A percentile compares a stretch with the other conserved stretches of the same genome.
Conservation (phyloP, 176 grass and related monocot species). For the Zizania latifolia region DNA sequence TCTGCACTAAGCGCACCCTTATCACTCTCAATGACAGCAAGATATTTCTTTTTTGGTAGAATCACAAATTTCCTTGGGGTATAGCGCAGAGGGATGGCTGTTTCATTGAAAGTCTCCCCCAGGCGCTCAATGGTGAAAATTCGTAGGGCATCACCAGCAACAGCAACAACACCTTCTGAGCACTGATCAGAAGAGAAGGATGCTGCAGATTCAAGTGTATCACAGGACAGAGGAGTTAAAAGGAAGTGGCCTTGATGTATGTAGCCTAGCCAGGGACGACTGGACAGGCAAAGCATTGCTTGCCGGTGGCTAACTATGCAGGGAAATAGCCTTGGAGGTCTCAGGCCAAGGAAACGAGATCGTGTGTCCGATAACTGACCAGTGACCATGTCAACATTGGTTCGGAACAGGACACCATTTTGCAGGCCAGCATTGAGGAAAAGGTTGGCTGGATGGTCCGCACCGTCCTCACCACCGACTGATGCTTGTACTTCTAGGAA, state of each 20-base stretch:
- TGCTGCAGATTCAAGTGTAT: slow-evolving; percentile 91
- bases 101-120: slow-evolving; percentile 97
- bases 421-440: slow-evolving; percentile 98
- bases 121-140: slow-evolving; percentile 90
- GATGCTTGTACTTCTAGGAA: slow-evolving; percentile 90
- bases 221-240: slow-evolving; percentile 85
- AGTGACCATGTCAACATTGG: slow-evolving; percentile 97
- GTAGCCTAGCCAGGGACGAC: slow-evolving; percentile 91
- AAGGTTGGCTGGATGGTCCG: slow-evolving; percentile 86
- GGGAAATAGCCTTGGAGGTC: slow-evolving; percentile 91
- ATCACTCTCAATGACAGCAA: slow-evolving; percentile 93
- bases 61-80: slow-evolving; percentile 95
- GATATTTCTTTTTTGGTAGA: slow-evolving; percentile 74
- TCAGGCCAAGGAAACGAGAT: slow-evolving; percentile 87
- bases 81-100: slow-evolving; percentile 77
- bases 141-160: slow-evolving; percentile 84
- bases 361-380: slow-evolving; percentile 90
- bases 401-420: slow-evolving; percentile 94
- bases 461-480: slow-evolving; percentile 82
- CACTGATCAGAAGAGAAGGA: slow-evolving; percentile 98
- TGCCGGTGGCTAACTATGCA: slow-evolving; percentile 72
- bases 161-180: slow-evolving; percentile 93
- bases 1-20: slow-evolving; percentile 85
- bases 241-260: slow-evolving; percentile 99
- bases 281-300: slow-evolving; percentile 96